Evolutionary conservation across 495 filamentous ascomycete genomes (phyloP), one percentile per base, ranked within the genome.

Genomic region (Xylaria curta): DNA sequence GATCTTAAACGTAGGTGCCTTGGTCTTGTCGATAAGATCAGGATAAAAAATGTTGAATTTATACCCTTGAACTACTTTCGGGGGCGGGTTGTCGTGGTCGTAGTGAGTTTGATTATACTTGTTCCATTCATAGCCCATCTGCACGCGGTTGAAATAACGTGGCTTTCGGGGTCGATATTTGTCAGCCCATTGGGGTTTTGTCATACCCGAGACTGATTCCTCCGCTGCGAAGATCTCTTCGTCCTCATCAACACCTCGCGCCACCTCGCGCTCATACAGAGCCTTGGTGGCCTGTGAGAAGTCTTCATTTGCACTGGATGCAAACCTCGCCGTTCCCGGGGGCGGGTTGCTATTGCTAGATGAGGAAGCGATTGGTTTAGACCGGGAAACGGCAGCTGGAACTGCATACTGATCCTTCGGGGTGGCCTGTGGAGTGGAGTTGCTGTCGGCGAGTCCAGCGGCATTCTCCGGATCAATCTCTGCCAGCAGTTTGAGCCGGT

Each of bases 21-120:
- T 97, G 12, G 89, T 87, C 81, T 96, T 97, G 80, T 98, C 94
- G 73, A 98, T 97, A n/a, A 99, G 88, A 75, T 99, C 96, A 2
- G 96, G 97, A 73, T 99, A 99, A 82, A 99, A 98, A 56, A 99
- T 97, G 81, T 98, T 99, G 86, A 99, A 99, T 74, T 97, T 97
- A 83, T 98, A 99, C 42, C 96, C 96, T 81, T 99, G 96, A 58
- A 99, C 96, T 26, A 99, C 96, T 81, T 98, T 97, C 17, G 96
- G 96, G 3, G 96, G 96, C 8, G 96, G 96, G 75, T 99, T 97
- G 76, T 98, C 97, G 80, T 98, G 95, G 78, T 98, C 97, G 83
- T 99, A 99, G 83, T 99, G 96, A 2, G 96, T 99, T 81, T 99
- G 96, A 76, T 99, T 99, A 85, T 99, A 99, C 79, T 99, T 99